These are phyloP conservation scores for Lactifluus piperatus DNA, from an alignment of 768 basidiomycete species.

Conservation along the genomic window DNA sequence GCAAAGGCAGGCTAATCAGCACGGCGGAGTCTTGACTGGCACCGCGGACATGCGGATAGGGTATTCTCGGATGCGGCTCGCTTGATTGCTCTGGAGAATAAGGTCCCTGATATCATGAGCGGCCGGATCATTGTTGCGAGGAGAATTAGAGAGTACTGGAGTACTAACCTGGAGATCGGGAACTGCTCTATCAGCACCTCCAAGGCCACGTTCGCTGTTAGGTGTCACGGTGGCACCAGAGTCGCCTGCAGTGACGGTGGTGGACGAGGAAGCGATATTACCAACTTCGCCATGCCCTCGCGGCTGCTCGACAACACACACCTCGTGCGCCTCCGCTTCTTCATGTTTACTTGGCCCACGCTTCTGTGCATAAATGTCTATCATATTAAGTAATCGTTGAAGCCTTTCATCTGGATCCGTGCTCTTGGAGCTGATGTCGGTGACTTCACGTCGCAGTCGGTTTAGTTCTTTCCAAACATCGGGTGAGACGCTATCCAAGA, in stretches of 20 bases:
- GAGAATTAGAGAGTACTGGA: not conserved
- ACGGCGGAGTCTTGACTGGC: not conserved
- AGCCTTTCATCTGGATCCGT: not conserved
- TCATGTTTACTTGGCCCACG: too few species aligned
- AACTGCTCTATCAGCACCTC: not conserved
- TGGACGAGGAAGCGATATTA: not conserved
- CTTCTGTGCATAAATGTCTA: not conserved
- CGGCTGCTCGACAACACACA: not conserved
- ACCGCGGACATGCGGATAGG: too few species aligned
- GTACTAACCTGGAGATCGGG: not conserved
- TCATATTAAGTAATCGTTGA: not conserved
- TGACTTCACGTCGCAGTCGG: not conserved
- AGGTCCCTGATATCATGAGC: too few species aligned
- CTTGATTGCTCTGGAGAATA: too few species aligned
- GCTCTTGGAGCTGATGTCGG: not conserved
- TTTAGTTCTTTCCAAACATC: not conserved
- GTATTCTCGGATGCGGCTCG: too few species aligned
- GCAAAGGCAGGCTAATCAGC: not conserved
- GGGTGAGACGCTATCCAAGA: not conserved
- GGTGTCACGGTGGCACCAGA: not conserved
- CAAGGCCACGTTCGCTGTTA: not conserved
- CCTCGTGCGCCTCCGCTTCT: too few species aligned
- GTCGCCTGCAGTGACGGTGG: not conserved
- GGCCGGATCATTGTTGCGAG: not conserved
- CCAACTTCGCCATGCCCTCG: not conserved